phyloP scores from a whole-genome alignment of 495 filamentous ascomycete species.

The Penicillium dipodomyicola region DNA sequence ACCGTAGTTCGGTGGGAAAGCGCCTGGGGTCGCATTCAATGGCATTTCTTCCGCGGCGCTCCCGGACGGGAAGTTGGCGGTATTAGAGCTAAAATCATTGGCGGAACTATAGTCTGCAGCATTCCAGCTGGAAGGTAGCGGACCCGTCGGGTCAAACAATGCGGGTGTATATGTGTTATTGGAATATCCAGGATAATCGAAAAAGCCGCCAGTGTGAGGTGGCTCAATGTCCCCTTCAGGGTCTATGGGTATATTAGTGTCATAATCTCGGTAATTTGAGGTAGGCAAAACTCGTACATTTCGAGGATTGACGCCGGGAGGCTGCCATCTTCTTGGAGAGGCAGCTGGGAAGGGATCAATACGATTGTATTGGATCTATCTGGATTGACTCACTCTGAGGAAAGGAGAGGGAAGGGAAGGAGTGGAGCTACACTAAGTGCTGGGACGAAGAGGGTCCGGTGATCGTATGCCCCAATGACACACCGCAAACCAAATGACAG shows the following conservation, averaged over 20 bases:
- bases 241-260: not conserved
- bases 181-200: not conserved
- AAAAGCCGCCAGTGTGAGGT: not conserved
- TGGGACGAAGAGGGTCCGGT: no score
- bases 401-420: no score
- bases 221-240: not conserved
- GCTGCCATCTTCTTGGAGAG: not conserved
- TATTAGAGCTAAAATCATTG: not conserved
- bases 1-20: not conserved
- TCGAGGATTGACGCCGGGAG: not conserved
- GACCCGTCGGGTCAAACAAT: not conserved
- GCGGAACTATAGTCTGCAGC: not conserved
- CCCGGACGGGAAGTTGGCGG: not conserved
- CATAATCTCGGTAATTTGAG: not conserved
- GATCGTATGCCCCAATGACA: no score
- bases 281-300: not conserved
- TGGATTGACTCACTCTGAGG: no score
- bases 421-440: no score
- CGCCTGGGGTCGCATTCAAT: not conserved
- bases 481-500: no score
- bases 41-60: no score
- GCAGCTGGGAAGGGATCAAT: no score
- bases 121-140: not conserved
- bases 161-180: not conserved
- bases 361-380: no score